Conservation (phyloP, 1,284 basidiomycete genomes). For the Gastroboletus turbinatus region DNA sequence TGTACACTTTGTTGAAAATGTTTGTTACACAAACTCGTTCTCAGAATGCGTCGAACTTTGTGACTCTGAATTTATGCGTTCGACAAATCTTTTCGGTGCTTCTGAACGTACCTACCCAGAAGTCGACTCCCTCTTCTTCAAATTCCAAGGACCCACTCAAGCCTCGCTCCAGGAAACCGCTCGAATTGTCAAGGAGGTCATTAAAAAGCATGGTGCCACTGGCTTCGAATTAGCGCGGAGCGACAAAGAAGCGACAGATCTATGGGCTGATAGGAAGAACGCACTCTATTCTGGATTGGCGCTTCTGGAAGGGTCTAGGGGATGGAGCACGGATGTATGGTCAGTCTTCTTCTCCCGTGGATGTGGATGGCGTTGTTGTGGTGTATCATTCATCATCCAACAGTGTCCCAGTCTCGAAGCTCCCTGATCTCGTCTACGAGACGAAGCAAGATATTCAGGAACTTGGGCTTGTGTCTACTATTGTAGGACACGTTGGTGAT, state of each 20-base stretch:
- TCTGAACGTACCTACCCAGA: conserved; percentile 63
- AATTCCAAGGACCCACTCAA: conserved; percentile 75
- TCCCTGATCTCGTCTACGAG: conserved; percentile 74
- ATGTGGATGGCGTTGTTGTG: background rate
- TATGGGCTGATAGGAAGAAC: conserved; percentile 89
- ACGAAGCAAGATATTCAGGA: conserved; percentile 71
- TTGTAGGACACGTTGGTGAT: conserved; percentile 85
- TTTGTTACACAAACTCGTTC: background rate
- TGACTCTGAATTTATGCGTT: conserved; percentile 69
- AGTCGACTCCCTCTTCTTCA: conserved; percentile 82
- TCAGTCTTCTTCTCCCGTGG: conserved; percentile 37
- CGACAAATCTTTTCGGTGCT: conserved; percentile 65
- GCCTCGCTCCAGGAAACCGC: conserved; percentile 65
- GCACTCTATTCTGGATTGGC: conserved; percentile 74
- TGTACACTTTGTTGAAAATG: background rate
- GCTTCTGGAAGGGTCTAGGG: conserved; percentile 59
- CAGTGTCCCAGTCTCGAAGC: conserved; percentile 78
- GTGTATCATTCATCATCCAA: background rate
- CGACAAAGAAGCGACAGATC: conserved; percentile 67
- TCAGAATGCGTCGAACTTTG: conserved; percentile 77
- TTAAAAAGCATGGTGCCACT: conserved; percentile 64
- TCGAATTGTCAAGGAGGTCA: conserved; percentile 54
- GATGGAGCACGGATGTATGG: conserved; percentile 88
- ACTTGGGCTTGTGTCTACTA: conserved; percentile 60
- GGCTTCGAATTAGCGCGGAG: conserved; percentile 70